Evolutionary conservation across 1,139 yeast genomes (phyloP), one percentile per base, ranked within the genome.

Genomic region (Blastobotrys apis): DNA sequence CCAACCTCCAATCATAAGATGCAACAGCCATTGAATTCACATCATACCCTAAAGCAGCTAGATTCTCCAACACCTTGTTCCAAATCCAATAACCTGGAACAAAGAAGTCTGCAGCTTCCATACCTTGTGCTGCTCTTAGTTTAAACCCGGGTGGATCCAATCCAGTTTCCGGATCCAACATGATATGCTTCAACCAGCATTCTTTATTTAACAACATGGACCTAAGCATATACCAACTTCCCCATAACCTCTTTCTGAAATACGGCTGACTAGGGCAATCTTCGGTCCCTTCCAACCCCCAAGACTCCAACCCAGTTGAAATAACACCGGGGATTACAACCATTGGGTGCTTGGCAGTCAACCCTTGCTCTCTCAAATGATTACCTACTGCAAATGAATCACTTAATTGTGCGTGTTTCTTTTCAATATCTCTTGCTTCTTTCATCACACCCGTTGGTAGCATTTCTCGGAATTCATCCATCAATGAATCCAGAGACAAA

Each of bases 41-140:
- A 37, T 87, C 95, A 64, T 92, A 92, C 0, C 97, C 97, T 51
- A 94, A 77, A 1, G 87, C 97, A 1, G 96, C 95, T 53, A 94
- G 70, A 58, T 94, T 94, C 62, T 92, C 96, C 15, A 92, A 71
- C 45, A 92, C 78, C 62, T 94, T 92, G 63, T 87, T 87, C 98
- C 98, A 92, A 56, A 92, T 86, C 98, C 98, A 92, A 65, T 92
- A 92, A 0, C 98, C 98, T 3, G 97, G 87, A 64, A 92, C 80
- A 60, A 92, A 92, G 65, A 88, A 92, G 66, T 92, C 98, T 0
- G 96, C 94, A 1, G 97, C 94, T 56, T 92, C 97, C 65, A 92
- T 86, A 0, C 98, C 98, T 61, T 86, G 95, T 0, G 96, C 94
- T 0, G 98, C 95, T 48, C 98, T 71, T 30, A 92, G 62, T 53